A percentile compares a stretch with the other conserved stretches of the same genome.
These are phyloP conservation scores for Corrigiola litoralis DNA, from an alignment of 179 eudicot genomes.

Conservation along the genomic window DNA sequence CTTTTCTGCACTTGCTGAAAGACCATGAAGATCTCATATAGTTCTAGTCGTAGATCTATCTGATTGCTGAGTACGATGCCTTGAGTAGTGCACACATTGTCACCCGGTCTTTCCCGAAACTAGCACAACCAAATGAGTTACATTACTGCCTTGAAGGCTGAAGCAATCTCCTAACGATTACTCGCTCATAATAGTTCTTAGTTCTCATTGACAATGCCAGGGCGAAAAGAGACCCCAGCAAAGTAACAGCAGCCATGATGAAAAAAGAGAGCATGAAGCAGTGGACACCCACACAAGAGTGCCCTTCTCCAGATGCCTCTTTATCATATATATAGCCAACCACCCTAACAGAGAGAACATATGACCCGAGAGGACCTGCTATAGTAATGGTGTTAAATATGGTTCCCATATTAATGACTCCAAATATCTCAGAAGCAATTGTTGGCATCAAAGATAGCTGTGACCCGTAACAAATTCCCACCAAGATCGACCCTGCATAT, in stretches of 20 bases:
- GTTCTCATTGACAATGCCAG: constrained; percentile 46
- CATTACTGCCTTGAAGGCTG: constrained; percentile 10
- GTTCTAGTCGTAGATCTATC: no score
- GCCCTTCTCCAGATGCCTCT: constrained; percentile 39
- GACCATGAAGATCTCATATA: no score
- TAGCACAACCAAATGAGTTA: background rate
- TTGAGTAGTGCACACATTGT: no score
- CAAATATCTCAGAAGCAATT: constrained; percentile 72
- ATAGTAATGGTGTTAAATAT: constrained; percentile 74
- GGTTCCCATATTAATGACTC: constrained; percentile 71
- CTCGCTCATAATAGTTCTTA: constrained; percentile 43
- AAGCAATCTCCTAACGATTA: constrained; percentile 32
- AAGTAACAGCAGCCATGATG: constrained; percentile 54
- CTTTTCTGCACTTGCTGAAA: background rate
- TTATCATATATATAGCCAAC: constrained; percentile 72
- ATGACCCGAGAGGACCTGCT: constrained; percentile 81
- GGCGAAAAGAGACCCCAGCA: constrained; percentile 50
- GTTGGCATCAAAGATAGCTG: constrained; percentile 93
- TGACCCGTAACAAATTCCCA: constrained; percentile 79
- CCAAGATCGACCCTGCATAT: constrained; percentile 57
- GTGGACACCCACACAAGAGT: constrained; percentile 47
- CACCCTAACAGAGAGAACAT: constrained; percentile 65
- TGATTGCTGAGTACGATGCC: no score
- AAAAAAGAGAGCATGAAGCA: constrained; percentile 68
- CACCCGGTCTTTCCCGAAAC: no score